Evolutionary conservation across 305 asterid species (phyloP), one percentile per base, ranked within the genome.

Genomic region (Fraxinus dipetala): DNA sequence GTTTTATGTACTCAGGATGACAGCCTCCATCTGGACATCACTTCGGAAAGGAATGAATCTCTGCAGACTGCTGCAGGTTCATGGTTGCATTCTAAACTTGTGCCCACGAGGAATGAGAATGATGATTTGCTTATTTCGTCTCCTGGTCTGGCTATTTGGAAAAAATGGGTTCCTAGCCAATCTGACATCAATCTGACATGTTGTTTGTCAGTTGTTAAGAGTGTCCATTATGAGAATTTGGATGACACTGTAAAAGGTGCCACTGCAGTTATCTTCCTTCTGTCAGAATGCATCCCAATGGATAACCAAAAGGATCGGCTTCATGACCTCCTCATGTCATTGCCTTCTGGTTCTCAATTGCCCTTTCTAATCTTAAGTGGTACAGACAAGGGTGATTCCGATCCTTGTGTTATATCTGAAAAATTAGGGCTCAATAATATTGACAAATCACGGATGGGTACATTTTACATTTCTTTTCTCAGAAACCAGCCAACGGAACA

Each of bases 81-180:
- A 35, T 96, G 99, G 99, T 81, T 96, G 84, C 90, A 81, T 84
- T 94, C 97, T 72, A 96, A 94, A 92, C 94, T 94, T 78, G 83
- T 92, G 82, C 95, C 95, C 59, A 83, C 77, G 40, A 83, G 85
- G 43, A 81, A 83, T 74, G 79, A 84, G 45, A 81, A 72, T 54
- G 84, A 78, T 24, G 91, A 90, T 82, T 90, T 94, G 83, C 79
- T 90, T 51, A 70, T 87, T 72, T 90, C 97, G 70, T 91, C 97
- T 78, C 91, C 87, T 0, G 90, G 86, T 78, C 90, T 93, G 38
- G 91, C 98, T 56, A 88, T 96, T 74, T 96, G 99, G 99, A 92
- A 87, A 82, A 91, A 87, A 78, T 93, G 95, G 96, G 56, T 86
- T 81, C 89, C 87, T 82, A 67, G 87, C 79, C 87, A 77, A 79